Evolutionary conservation across 345 rosid genomes (phyloP).

Genomic region (Cochlearia excelsa): DNA sequence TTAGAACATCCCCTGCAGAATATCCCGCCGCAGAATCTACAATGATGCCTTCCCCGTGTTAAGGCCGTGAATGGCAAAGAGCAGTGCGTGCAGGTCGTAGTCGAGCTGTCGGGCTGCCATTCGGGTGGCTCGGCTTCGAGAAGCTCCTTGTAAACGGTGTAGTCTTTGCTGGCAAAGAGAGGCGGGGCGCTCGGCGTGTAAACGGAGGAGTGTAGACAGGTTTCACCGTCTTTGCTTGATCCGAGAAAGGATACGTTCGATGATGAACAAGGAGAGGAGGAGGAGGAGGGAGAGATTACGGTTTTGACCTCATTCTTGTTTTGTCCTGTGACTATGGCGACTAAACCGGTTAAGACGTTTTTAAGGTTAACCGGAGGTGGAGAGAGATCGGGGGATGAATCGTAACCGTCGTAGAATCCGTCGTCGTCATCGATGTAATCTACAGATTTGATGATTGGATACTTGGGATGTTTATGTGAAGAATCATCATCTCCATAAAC

Average conservation of each 20-base stretch:
- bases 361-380: constrained; percentile 78
- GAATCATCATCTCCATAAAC: no score
- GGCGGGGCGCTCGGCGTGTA: constrained; percentile 97
- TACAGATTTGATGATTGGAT: constrained; percentile 48
- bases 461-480: constrained; percentile 27
- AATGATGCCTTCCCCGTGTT: constrained; percentile 94
- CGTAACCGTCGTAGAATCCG: no score
- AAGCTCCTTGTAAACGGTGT: constrained; percentile 61
- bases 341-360: constrained; percentile 68
- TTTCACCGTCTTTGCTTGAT: constrained; percentile 68
- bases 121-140: constrained; percentile 90
- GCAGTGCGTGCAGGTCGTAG: constrained; percentile 77
- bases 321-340: constrained; percentile 75
- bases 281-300: no score
- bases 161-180: constrained; percentile 61
- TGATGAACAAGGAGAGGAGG: constrained; percentile 14
- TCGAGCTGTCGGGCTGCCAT: constrained; percentile 91
- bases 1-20: constrained; percentile 80
- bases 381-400: constrained; percentile 45
- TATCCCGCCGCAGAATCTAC: constrained; percentile 92
- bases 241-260: constrained; percentile 82
- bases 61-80: constrained; percentile 70
- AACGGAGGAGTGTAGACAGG: constrained; percentile 77
- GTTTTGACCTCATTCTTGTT: constrained; percentile 37
- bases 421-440: constrained; percentile 44